These are phyloP conservation scores for Pyrus hybrid DNA, from an alignment of 331 rosid species.

Conservation along the genomic window DNA sequence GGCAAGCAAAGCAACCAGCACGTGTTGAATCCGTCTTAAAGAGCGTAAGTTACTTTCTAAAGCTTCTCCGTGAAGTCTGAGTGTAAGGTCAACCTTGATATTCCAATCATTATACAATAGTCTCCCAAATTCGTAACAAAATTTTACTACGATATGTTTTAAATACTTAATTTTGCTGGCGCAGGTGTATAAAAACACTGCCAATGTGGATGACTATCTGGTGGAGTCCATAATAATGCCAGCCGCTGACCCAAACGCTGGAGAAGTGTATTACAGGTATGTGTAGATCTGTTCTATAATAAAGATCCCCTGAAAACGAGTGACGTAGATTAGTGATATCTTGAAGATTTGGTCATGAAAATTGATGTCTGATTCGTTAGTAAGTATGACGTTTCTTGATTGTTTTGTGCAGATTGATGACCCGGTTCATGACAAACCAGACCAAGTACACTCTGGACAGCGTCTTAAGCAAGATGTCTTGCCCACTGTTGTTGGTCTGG, in stretches of 20 bases:
- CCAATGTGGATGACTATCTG: constrained; percentile 90
- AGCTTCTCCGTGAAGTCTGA: constrained; percentile 1
- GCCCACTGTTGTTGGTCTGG: constrained; percentile 80
- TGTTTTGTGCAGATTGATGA: constrained; percentile 61
- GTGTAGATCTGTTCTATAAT: background rate
- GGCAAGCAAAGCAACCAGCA: constrained; percentile 94
- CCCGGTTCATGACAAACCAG: constrained; percentile 68
- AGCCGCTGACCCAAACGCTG: constrained; percentile 87
- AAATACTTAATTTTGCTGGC: background rate
- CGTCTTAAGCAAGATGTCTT: constrained; percentile 53
- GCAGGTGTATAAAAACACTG: constrained; percentile 62
- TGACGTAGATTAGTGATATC: background rate
- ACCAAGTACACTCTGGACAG: constrained; percentile 69
- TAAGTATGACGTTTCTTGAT: background rate
- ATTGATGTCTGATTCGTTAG: background rate
- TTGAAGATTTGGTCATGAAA: background rate
- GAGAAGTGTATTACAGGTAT: constrained; percentile 92
- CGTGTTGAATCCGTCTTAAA: constrained; percentile 66
- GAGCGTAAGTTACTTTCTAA: constrained; percentile 45
- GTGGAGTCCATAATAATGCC: constrained; percentile 82
- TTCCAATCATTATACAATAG: background rate
- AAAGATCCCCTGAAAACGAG: background rate
- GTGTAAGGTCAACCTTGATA: background rate
- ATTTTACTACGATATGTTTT: background rate
- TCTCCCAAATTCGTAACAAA: background rate